These are phyloP conservation scores for Sporothrix dimorphospora DNA, from an alignment of 2,329 filamentous ascomycete genomes.

Conservation along the genomic window DNA sequence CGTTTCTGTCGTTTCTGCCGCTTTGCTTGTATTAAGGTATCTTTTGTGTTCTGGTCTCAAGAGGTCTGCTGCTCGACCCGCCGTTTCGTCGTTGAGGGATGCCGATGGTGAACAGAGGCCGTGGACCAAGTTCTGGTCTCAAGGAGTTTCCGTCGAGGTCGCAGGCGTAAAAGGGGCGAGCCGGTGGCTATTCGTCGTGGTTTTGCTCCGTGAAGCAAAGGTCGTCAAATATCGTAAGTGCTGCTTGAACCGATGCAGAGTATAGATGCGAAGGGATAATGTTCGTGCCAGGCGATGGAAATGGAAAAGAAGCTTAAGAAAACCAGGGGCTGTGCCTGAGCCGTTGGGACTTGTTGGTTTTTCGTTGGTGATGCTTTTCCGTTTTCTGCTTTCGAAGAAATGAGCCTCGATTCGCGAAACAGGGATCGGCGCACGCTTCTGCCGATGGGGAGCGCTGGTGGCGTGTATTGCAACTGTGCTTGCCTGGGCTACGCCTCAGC, in stretches of 20 bases:
- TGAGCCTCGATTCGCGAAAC: constrained; percentile 28
- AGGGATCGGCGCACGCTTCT: constrained; percentile 25
- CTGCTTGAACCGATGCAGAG: too few relatives aligned
- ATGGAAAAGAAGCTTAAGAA: background rate
- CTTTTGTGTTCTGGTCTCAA: background rate
- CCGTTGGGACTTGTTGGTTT: background rate
- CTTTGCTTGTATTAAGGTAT: background rate
- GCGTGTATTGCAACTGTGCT: constrained; percentile 7
- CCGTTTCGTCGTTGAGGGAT: background rate
- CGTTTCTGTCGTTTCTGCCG: background rate
- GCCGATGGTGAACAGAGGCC: background rate
- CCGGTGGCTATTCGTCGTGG: background rate
- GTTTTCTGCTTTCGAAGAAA: constrained; percentile 13
- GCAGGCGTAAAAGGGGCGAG: background rate
- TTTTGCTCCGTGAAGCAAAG: background rate
- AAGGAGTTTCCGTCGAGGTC: too few relatives aligned
- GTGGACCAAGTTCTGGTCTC: background rate
- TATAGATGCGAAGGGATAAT: background rate
- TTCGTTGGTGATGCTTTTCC: constrained; percentile 14
- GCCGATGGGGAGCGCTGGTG: constrained; percentile 4
- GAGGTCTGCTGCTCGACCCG: too few relatives aligned
- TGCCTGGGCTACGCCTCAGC: background rate
- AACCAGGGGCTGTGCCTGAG: background rate
- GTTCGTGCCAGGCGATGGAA: background rate
- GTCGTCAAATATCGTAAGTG: constrained; percentile 8